phyloP scores from a whole-genome alignment of 140 eudicot genomes.

The Cichorium intybus region DNA sequence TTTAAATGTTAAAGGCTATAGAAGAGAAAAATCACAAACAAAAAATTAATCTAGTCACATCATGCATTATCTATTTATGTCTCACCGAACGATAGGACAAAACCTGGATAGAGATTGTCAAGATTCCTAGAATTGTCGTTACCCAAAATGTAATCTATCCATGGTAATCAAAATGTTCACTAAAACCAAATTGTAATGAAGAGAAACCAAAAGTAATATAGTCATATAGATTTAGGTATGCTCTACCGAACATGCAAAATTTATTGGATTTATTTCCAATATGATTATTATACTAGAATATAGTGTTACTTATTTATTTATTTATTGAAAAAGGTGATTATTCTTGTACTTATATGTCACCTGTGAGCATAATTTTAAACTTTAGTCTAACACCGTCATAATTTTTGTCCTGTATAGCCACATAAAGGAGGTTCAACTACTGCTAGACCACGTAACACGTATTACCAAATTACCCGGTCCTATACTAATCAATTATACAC shows the following conservation, averaged over 20 bases:
- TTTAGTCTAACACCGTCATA: not conserved
- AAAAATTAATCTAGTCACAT: not conserved
- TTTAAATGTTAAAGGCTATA: not conserved
- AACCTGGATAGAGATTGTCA: not conserved
- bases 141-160: not conserved
- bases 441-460: not conserved
- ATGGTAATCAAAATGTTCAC: not conserved
- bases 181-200: no score
- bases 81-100: not conserved
- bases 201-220: no score
- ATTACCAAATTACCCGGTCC: conserved; percentile 22
- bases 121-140: not conserved
- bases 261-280: not conserved
- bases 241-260: no score
- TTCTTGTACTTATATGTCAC: not conserved
- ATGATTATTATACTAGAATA: not conserved
- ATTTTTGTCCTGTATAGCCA: not conserved
- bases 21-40: no score
- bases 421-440: conserved; percentile 23
- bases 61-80: not conserved
- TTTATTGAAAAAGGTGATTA: no score
- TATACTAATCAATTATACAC: not conserved
- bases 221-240: no score
- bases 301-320: no score
- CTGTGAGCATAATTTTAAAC: not conserved